Base-by-base conservation (phyloP, 352 stramenopile species). In the Globisporangium alternatum region DNA sequence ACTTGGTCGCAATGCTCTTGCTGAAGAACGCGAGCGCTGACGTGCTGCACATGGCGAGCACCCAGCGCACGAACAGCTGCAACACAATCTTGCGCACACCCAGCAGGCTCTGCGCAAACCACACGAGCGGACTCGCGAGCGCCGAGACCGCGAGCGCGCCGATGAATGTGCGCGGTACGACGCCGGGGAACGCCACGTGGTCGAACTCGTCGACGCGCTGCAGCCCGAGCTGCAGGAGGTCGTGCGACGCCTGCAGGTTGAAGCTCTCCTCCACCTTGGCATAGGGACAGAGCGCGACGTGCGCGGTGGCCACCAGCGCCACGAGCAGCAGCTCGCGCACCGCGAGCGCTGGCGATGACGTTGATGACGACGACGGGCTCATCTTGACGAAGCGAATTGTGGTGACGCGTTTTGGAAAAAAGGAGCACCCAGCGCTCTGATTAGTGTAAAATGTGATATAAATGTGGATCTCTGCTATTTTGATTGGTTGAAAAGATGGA, bases 251-350 rank as follows among this genome's bases (percentile, higher is more conserved):
- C 83, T 99, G 97, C 21, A 98, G 75, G 70, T 99, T 98, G 76
- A 99, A 99, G 58, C 90, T 98, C 79, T 99, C 97, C 72, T 99
- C 97, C 13, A 99, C 97, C 68, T 98, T 97, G 12, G 86, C 64
- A 62, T 83, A 96, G 30, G 87, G 85, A 41, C 83, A 91, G 9
- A 87, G 67, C 21, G 66, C 59, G 6, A 91, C 58, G 48, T 93
- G 81, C 48, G 66, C 64, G 9, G 77, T 75, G 56, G 78, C 75
- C 8, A 69, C 70, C 28, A 59, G 64, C 33, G 76, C 66, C 53
- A 64, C 45, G 37, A 64, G 55, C 45, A 43, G 47, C 30, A 64
- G 33, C 22, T 63, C 62, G 13, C 19, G 12, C 30, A 8, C 25
- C 6, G 21, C 44, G 19, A 62, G 10, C 5, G 21, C 19, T 17